Base-by-base conservation (phyloP, 2,329 filamentous ascomycete species). In the Xylaria sp. region DNA sequence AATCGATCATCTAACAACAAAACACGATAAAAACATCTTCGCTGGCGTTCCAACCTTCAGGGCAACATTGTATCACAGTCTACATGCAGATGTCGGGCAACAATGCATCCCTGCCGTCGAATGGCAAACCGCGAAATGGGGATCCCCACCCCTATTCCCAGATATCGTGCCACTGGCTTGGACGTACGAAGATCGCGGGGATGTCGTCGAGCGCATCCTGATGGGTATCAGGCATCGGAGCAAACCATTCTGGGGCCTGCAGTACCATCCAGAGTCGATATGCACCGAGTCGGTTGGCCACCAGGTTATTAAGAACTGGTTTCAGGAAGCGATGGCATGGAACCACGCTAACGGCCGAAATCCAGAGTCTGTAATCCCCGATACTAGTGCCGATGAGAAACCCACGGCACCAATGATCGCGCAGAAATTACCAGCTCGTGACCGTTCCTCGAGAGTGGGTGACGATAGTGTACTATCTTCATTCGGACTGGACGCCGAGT, bases 231-330 rank as follows among this genome's bases (percentile, higher is more conserved):
- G 83, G 66, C 92, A 96, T 74, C 77, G 74, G 17, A 72, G 67
- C 0, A 89, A 87, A 67, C 93, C 94, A 0, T 91, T 94, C 66
- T 96, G 91, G 89, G 94, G 91, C 0, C 82, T 97, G 17, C 94
- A 97, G 73, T 97, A 95, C 70, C 93, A 97, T 72, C 93, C 93
- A 0, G 93, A 97, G 75, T 96, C 92, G 0, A 86, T 92, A 14
- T 96, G 92, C 74, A 96, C 93, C 3, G 90, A 92, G 40, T 78
- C 81, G 3, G 83, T 84, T 63, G 89, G 90, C 1, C 84, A 83
- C 19, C 78, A 79, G 14, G 81, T 96, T 25, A 81, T 96, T 37
- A 76, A 76, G 53, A 92, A 91, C 71, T 97, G 93, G 92, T 95
- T 93, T 83, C 73, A 75, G 4, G 81, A 87, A 71, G 88, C 88